Evolutionary conservation across 2,329 filamentous ascomycete species (phyloP), one percentile per base, ranked within the genome.

Genomic region (Aurifilum marmelostoma): DNA sequence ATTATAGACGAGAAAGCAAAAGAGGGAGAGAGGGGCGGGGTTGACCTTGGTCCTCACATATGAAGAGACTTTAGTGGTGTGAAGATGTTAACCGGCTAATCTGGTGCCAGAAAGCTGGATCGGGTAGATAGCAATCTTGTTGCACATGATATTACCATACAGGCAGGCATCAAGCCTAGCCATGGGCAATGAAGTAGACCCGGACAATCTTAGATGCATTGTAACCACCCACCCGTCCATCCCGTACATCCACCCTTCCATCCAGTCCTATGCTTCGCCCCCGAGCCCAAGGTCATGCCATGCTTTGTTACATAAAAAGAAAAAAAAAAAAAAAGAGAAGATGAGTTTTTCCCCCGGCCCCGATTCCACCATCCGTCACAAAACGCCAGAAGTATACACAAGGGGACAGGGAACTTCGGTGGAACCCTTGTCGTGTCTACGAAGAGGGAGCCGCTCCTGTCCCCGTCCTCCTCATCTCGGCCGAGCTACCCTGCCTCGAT

Each of bases 401-500:
- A 58, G 24, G 12, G 29, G 8, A 59, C 21, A 8, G 32, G 29
- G 27, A 56, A 56, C 8, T 34, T 34, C 34, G n/a, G 9, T 39
- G 9, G 37, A 11, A 27, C 21, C 14, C 56, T 7, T 59, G 16
- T 37, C 56, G n/a, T n/a, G 43, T 18, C 21, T 47, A n/a, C 43
- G 43, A n/a, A 21, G 43, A n/a, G 43, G 34, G 34, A 34, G 58
- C 29, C 12, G 59, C n/a, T 11, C 37, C 21, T 18, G 59, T 3
- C 11, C 21, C 21, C 6, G 24, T 18, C 18, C 63, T 66, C 47
- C 63, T 39, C 63, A 59, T 67, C 63, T 27, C 27, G 24, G 54
- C 54, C 56, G 58, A 24, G 39, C 54, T 66, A 27, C 83, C 79
- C 16, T 65, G 67, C 27, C 64, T 66, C 34, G 59, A 54, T 29